Conservation (phyloP, 352 stramenopile genomes). For the Pythium brachiatum region DNA sequence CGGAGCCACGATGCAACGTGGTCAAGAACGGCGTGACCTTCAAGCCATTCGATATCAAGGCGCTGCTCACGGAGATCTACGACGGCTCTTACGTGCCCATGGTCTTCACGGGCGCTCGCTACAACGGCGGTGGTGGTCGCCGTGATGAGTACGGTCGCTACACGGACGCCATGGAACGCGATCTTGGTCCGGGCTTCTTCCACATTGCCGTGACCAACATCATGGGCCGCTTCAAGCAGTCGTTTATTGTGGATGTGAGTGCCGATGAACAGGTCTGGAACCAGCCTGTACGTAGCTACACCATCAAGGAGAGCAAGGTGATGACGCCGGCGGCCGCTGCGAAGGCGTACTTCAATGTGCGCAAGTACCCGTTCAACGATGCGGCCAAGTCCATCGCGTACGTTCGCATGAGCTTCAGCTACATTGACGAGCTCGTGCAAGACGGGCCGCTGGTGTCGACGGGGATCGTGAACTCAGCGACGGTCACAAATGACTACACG, state of each 20-base stretch:
- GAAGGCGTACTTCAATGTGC: conserved; percentile 6
- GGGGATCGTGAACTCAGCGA: conserved; percentile 40
- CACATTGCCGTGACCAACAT: conserved; percentile 35
- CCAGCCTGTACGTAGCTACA: conserved; percentile 49
- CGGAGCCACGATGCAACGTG: conserved; percentile 11
- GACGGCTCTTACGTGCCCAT: conserved; percentile 27
- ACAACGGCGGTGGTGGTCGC: conserved; percentile 21
- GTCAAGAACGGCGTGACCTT: conserved; percentile 39
- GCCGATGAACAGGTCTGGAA: conserved; percentile 49
- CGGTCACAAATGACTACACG: conserved; percentile 46
- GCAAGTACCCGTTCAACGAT: conserved; percentile 44
- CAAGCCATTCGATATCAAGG: conserved; percentile 23
- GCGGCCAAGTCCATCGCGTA: conserved; percentile 3
- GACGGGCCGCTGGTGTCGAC: conserved; percentile 53
- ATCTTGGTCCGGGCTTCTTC: conserved; percentile 45
- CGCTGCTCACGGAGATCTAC: conserved; percentile 14
- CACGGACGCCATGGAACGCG: conserved; percentile 33
- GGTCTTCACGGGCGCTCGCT: conserved; percentile 44
- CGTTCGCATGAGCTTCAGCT: conserved; percentile 51
- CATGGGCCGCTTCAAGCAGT: conserved; percentile 34
- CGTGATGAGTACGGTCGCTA: conserved; percentile 47
- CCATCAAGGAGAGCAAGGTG: conserved; percentile 35
- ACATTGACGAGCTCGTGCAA: conserved; percentile 45
- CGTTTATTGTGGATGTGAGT: conserved; percentile 42
- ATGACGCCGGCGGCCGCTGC: conserved; percentile 29